Conservation (phyloP, 495 filamentous ascomycete species). For the Xylaria telfairii region DNA sequence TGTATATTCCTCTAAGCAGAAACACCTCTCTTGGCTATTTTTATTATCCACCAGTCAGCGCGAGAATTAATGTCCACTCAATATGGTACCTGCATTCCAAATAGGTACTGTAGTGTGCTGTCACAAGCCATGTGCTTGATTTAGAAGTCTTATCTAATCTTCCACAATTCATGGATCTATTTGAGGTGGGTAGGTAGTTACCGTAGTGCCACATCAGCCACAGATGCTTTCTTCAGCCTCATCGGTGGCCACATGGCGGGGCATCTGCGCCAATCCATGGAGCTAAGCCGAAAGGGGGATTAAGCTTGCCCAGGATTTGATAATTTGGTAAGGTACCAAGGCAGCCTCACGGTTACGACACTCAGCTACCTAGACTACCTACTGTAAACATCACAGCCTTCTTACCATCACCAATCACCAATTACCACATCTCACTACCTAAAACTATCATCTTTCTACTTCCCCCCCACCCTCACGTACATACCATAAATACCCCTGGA, state of each 20-base stretch:
- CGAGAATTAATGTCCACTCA: background rate
- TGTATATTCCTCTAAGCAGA: constrained; percentile 16
- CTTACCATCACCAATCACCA: constrained; percentile 20
- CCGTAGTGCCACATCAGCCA: constrained; percentile 11
- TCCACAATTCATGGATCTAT: too few relatives aligned
- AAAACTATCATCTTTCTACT: constrained; percentile 13
- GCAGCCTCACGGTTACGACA: constrained; percentile 29
- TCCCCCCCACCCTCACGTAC: background rate
- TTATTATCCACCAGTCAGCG: constrained; percentile 21
- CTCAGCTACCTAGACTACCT: constrained; percentile 2
- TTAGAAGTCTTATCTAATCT: constrained; percentile 19
- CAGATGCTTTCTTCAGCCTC: constrained; percentile 1
- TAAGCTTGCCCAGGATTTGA: constrained; percentile 20
- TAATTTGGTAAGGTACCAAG: constrained; percentile 19
- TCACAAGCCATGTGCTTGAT: background rate
- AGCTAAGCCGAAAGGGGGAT: constrained; percentile 22
- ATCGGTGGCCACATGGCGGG: background rate
- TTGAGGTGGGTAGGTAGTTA: background rate
- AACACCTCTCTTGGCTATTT: constrained; percentile 2
- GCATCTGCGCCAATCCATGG: background rate
- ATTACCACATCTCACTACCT: constrained; percentile 10
- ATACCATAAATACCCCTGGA: background rate
- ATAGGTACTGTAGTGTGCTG: background rate
- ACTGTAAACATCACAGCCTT: constrained; percentile 14
- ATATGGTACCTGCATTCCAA: constrained; percentile 17